A percentile compares a stretch with the other conserved stretches of the same genome.
Evolutionary conservation across 345 rosid species (phyloP).

Genomic region (Iberis pinnata): DNA sequence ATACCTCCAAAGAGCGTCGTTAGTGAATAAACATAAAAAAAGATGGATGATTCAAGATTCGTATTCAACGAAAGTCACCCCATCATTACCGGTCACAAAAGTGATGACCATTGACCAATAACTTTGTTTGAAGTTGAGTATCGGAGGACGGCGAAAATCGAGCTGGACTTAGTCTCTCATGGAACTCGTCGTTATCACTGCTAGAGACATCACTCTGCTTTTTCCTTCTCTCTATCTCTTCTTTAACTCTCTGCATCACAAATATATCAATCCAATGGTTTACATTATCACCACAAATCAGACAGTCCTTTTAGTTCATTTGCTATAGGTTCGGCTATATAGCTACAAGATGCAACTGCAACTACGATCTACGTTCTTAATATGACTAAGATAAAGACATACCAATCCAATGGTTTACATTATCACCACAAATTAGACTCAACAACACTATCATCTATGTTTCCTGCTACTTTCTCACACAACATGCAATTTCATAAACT

Average conservation of each 20-base stretch:
- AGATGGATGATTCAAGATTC: not conserved
- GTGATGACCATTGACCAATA: slow-evolving; percentile 22
- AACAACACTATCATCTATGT: not conserved
- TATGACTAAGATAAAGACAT: not conserved
- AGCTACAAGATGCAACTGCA: not conserved
- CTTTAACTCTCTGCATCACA: slow-evolving; percentile 52
- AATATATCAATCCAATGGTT: not conserved
- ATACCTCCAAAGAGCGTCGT: slow-evolving; percentile 18
- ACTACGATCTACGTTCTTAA: too few species aligned
- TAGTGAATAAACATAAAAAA: slow-evolving; percentile 1
- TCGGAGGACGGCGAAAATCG: too few species aligned
- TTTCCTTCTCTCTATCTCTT: slow-evolving; percentile 63
- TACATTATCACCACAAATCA: not conserved
- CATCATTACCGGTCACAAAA: slow-evolving; percentile 9
- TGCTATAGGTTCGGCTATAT: not conserved
- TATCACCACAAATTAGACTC: too few species aligned
- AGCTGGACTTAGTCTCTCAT: slow-evolving; percentile 22
- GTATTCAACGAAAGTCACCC: slow-evolving; percentile 13
- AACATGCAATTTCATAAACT: not conserved
- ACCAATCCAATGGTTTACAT: too few species aligned
- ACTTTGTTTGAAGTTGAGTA: slow-evolving; percentile 12
- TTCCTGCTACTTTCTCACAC: not conserved
- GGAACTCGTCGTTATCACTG: slow-evolving; percentile 27
- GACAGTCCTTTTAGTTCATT: not conserved
- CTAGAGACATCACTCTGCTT: slow-evolving; percentile 25